Conservation (phyloP, 2,329 filamentous ascomycete species). For the Clonostachys rhizophaga region DNA sequence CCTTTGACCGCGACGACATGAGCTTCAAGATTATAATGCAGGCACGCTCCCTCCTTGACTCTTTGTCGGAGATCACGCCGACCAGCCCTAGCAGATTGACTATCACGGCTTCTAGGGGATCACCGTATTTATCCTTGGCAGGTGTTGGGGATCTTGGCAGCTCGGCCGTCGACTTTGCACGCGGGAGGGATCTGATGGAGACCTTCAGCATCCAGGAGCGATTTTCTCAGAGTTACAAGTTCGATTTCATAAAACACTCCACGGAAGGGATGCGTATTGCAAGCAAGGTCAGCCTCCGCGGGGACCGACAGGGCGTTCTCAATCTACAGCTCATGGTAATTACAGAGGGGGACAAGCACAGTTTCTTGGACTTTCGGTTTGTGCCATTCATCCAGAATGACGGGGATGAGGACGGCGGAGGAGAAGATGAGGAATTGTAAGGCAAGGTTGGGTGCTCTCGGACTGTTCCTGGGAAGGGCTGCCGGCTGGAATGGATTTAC, state of each 20-base stretch:
- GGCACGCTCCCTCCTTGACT: constrained; percentile 66
- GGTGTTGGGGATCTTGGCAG: constrained; percentile 53
- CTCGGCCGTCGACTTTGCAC: constrained; percentile 63
- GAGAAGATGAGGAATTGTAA: constrained; percentile 20
- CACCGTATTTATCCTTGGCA: constrained; percentile 72
- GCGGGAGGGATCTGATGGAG: constrained; percentile 65
- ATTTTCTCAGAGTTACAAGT: constrained; percentile 75
- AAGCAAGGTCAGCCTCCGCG: constrained; percentile 85
- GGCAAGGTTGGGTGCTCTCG: no score
- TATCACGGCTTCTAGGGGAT: constrained; percentile 57
- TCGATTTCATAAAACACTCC: constrained; percentile 79
- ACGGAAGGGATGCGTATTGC: constrained; percentile 89
- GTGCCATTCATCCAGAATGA: constrained; percentile 67
- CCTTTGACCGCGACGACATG: constrained; percentile 75
- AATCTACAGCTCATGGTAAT: constrained; percentile 97
- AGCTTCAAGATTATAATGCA: constrained; percentile 95
- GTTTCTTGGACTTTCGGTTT: constrained; percentile 80
- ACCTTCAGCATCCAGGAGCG: constrained; percentile 61
- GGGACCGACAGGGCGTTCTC: constrained; percentile 84
- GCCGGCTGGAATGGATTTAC: no score
- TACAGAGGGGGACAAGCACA: constrained; percentile 63
- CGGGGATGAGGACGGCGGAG: constrained; percentile 30
- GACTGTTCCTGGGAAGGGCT: no score
- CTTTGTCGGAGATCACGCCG: constrained; percentile 62
- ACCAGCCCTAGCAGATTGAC: constrained; percentile 71